Percentiles rank a stretch among this genome's conserved stretches.
Evolutionary conservation across 2,329 filamentous ascomycete species (phyloP).

Genomic region (Colletotrichum endophyticum): DNA sequence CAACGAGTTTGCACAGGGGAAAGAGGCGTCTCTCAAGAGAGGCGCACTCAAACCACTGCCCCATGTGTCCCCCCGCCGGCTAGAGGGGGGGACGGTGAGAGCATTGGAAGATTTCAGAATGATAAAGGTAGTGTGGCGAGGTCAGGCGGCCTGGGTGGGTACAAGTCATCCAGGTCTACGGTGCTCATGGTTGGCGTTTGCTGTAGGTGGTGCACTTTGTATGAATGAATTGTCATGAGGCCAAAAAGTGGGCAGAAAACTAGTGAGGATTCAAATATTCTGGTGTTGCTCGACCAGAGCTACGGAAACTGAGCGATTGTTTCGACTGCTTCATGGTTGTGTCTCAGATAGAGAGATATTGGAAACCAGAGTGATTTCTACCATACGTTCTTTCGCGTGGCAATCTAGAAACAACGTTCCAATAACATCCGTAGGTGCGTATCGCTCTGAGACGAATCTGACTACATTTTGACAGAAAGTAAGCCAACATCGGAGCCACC

Average conservation of each 20-base stretch:
- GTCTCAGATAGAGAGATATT: not conserved
- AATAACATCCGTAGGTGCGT: rapidly evolving
- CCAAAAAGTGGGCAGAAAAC: not conserved
- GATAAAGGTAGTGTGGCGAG: not conserved
- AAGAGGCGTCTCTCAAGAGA: not conserved
- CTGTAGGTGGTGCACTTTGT: not conserved
- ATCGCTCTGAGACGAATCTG: not conserved
- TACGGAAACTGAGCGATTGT: not conserved
- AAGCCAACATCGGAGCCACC: not conserved
- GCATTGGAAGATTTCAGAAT: not conserved
- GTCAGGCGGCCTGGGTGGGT: not conserved
- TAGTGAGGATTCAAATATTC: not conserved
- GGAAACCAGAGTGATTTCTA: not conserved
- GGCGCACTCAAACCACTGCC: not conserved
- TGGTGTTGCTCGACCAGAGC: not conserved
- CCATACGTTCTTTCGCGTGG: not conserved
- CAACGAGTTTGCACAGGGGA: not conserved
- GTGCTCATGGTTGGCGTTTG: not conserved
- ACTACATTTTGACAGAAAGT: not conserved
- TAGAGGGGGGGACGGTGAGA: not conserved
- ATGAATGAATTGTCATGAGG: not conserved
- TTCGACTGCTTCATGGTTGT: not conserved
- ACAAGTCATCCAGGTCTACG: not conserved
- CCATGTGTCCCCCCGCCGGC: not conserved
- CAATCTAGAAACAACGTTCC: rapidly evolving